Base-by-base conservation (phyloP, 225 moss, liverwort and hornwort genomes). In the Straminergon stramineum region DNA sequence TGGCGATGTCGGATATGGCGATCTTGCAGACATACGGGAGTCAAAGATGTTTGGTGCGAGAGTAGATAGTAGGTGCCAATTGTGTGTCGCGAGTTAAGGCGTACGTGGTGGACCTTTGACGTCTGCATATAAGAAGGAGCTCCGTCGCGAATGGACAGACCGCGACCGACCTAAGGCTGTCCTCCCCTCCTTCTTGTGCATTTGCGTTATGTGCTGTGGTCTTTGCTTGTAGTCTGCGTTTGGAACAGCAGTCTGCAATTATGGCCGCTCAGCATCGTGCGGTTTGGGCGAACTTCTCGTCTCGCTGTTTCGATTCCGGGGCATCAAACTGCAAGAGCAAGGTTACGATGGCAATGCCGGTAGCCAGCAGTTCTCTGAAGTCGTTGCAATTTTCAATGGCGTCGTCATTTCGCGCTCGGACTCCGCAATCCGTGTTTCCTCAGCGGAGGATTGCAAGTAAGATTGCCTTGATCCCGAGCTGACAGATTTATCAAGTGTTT, bases 201-300 rank as follows among this genome's bases (percentile, higher is more conserved):
- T 76, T 11, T 64, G 34, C 31, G 39, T 34, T 63, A 11, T 58
- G 39, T 39, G 75, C 70, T 64, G 86, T 66, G 83, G 41, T 41
- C 75, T 35, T 84, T 48, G 48, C 58, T 68, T 45, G 53, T 65
- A 21, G 37, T 51, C 71, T 87, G 60, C 71, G 61, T 37, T 56
- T 22, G 9, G 48, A 48, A 48, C 53, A 16, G 79, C 37, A 84
- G 73, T 63, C 71, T 67, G 75, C 81, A 24, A 35, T 5, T n/a
- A 91, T 91, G 91, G 85, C 87, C 57, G 89, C 87, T 55, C 87
- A 62, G 31, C 70, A 84, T 62, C n/a, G 18, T 92, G 62, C 70
- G 65, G 65, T 78, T 56, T 65, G 65, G 53, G 65, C 60, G 63
- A 84, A 52, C 62, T 78, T 55, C 58, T 82, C 90, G 73, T 20